These are phyloP conservation scores for Entophlyctis luteolus DNA, from an alignment of 192 early-diverging fungal genomes.

Conservation along the genomic window DNA sequence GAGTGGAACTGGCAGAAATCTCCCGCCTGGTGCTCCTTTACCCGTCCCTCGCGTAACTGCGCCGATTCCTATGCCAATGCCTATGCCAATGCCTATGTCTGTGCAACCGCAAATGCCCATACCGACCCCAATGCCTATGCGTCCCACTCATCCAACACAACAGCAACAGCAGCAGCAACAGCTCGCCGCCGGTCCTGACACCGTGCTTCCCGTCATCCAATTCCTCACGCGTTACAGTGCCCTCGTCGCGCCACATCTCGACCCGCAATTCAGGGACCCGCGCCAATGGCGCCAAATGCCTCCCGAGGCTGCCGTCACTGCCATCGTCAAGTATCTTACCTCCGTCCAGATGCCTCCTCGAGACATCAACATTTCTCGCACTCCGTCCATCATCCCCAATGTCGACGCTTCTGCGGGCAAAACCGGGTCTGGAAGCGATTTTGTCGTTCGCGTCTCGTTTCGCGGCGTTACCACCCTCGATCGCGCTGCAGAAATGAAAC, in stretches of 20 bases:
- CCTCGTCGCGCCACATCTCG: background rate
- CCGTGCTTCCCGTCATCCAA: constrained; percentile 4
- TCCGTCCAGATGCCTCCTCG: constrained; percentile 21
- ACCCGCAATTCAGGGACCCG: too few relatives aligned
- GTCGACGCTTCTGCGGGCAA: background rate
- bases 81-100: too few relatives aligned
- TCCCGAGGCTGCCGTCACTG: constrained; percentile 6
- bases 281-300: too few relatives aligned
- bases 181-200: constrained; percentile 8
- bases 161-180: constrained; percentile 28
- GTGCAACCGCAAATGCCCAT: too few relatives aligned
- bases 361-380: constrained; percentile 5
- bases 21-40: too few relatives aligned
- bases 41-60: too few relatives aligned
- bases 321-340: constrained; percentile 12
- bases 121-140: too few relatives aligned
- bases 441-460: constrained; percentile 12
- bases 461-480: constrained; percentile 30
- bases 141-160: too few relatives aligned
- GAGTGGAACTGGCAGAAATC: too few relatives aligned
- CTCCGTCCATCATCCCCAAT: constrained; percentile 18
- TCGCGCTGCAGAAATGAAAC: constrained; percentile 7
- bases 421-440: background rate
- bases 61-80: too few relatives aligned
- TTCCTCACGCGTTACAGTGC: background rate